Conservation (phyloP, 2,329 filamentous ascomycete species). For the Aspergillus phoenicis region DNA sequence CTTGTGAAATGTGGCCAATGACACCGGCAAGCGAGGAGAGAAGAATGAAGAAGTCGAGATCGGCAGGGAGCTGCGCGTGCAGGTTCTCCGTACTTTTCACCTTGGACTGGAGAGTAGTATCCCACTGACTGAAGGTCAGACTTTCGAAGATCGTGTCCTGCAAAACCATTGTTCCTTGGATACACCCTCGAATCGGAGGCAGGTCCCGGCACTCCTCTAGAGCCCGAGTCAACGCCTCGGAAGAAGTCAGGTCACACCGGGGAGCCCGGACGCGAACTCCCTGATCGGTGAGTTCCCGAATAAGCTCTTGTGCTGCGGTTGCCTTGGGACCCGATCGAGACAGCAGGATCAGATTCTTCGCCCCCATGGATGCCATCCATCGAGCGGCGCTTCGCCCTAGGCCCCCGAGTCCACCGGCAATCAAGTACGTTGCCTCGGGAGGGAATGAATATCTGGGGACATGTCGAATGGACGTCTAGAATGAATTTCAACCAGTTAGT, state of each 20-base stretch:
- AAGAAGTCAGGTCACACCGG: slow-evolving; percentile 25
- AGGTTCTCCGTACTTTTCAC: slow-evolving; percentile 38
- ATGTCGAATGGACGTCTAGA: slow-evolving; percentile 15
- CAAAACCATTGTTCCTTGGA: slow-evolving; percentile 35
- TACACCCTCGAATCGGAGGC: slow-evolving; percentile 34
- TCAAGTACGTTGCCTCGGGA: slow-evolving; percentile 15
- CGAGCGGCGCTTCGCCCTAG: slow-evolving; percentile 15
- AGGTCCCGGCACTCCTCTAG: slow-evolving; percentile 5
- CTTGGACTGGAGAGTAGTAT: slow-evolving; percentile 39
- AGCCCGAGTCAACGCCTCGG: neutral
- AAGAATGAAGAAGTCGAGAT: slow-evolving; percentile 45
- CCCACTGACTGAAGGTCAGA: slow-evolving; percentile 43
- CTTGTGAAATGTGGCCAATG: slow-evolving; percentile 46
- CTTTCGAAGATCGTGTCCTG: slow-evolving; percentile 41
- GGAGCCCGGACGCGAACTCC: slow-evolving; percentile 21
- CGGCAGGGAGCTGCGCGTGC: slow-evolving; percentile 24
- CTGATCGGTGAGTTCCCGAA: neutral
- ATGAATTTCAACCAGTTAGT: too few species aligned
- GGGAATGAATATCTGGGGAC: slow-evolving; percentile 15
- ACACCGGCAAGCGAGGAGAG: slow-evolving; percentile 43
- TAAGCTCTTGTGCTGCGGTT: neutral
- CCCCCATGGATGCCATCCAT: slow-evolving; percentile 16
- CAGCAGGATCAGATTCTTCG: slow-evolving; percentile 13
- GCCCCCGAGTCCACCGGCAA: slow-evolving; percentile 23
- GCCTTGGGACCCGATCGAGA: slow-evolving; percentile 11